Conservation (phyloP, 352 stramenopile genomes). For the Salisapilia sapeloensis region DNA sequence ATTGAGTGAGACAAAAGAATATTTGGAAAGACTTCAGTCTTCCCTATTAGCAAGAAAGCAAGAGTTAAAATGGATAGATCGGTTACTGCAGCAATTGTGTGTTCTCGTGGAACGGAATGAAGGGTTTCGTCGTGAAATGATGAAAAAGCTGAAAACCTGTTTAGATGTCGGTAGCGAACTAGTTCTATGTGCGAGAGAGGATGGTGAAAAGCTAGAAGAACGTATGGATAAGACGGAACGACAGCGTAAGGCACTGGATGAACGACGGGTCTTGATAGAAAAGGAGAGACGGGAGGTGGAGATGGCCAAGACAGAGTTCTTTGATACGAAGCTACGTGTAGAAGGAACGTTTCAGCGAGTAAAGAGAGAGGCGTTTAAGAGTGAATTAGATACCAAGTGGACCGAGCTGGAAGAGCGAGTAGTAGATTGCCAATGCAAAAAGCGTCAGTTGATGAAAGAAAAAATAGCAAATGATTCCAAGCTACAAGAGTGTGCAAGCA, state of each 20-base stretch:
- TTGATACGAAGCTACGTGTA: slow-evolving; percentile 35
- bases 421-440: not conserved
- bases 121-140: slow-evolving; percentile 23
- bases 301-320: slow-evolving; percentile 21
- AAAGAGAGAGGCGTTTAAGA: slow-evolving; percentile 17
- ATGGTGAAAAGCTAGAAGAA: slow-evolving; percentile 28
- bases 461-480: slow-evolving; percentile 7
- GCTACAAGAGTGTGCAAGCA: slow-evolving; percentile 16
- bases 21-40: slow-evolving; percentile 18
- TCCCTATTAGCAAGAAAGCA: slow-evolving; percentile 15
- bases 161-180: slow-evolving; percentile 33
- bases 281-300: slow-evolving; percentile 4
- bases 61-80: slow-evolving; percentile 40
- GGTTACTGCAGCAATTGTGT: slow-evolving; percentile 40
- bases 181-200: slow-evolving; percentile 31
- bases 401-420: slow-evolving; percentile 10
- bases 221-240: not conserved
- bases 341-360: slow-evolving; percentile 37
- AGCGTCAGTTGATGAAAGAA: slow-evolving; percentile 1
- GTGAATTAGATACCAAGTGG: slow-evolving; percentile 20
- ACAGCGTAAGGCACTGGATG: slow-evolving; percentile 10
- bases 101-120: slow-evolving; percentile 58
- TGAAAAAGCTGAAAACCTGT: slow-evolving; percentile 14
- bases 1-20: slow-evolving; percentile 23
- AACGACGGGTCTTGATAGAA: slow-evolving; percentile 4